A percentile compares a stretch with the other conserved stretches of the same genome.
phyloP scores from a whole-genome alignment of 2,329 filamentous ascomycete genomes.

The Colletotrichum spaethianum region DNA sequence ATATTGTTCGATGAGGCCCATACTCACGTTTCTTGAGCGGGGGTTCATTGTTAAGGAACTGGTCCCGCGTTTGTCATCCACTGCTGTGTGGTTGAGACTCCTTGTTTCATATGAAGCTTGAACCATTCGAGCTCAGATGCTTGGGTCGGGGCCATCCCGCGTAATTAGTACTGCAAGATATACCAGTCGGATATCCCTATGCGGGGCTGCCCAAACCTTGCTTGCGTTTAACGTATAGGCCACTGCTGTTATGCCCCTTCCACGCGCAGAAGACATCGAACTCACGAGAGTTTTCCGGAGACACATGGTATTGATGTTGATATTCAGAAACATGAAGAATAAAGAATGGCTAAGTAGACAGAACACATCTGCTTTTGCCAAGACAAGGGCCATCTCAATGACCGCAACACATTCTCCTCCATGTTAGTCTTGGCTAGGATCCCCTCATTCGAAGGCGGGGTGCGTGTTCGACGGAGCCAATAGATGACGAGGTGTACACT shows the following conservation, averaged over 20 bases:
- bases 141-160: constrained; percentile 11
- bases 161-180: background rate
- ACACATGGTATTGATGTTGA: background rate
- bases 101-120: constrained; percentile 37
- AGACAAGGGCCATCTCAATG: no score
- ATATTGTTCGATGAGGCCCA: constrained; percentile 9
- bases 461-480: background rate
- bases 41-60: background rate
- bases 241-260: background rate
- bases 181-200: constrained; percentile 17
- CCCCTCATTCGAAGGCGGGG: background rate
- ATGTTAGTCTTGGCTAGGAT: background rate
- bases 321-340: background rate
- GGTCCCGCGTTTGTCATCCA: background rate
- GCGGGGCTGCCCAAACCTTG: background rate
- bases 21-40: constrained; percentile 5
- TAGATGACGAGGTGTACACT: background rate
- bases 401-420: background rate
- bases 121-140: constrained; percentile 6
- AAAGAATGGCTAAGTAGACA: background rate
- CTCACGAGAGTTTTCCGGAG: background rate
- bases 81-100: background rate
- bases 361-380: background rate
- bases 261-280: background rate
- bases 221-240: background rate